phyloP scores from a whole-genome alignment of 2,329 filamentous ascomycete species.

The Pseudocercospora eumusae region DNA sequence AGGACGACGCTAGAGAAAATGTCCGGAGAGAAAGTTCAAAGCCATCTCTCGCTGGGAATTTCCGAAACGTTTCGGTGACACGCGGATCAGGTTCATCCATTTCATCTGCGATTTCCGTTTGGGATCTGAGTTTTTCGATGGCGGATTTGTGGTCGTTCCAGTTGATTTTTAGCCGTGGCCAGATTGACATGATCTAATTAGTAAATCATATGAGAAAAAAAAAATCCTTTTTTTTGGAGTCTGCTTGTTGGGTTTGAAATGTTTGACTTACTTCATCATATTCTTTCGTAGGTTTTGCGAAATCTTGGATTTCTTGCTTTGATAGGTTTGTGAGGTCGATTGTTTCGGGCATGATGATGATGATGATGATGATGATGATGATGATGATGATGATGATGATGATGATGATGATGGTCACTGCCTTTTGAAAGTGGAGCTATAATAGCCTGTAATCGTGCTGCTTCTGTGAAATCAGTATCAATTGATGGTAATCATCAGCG shows the following conservation, averaged over 20 bases:
- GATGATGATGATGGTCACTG: constrained; percentile 6
- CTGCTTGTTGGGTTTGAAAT: not conserved
- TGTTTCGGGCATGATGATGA: constrained; percentile 15
- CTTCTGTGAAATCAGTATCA: not conserved
- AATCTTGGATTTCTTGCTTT: constrained; percentile 21
- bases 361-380: too few species aligned
- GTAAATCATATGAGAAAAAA: too few species aligned
- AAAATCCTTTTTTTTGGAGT: too few species aligned
- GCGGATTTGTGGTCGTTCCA: constrained; percentile 18
- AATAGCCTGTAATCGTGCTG: not conserved
- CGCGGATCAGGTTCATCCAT: constrained; percentile 22
- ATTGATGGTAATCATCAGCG: not conserved
- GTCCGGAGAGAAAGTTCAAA: constrained; percentile 19
- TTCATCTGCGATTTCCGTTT: constrained; percentile 24
- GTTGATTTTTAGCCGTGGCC: constrained; percentile 24
- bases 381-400: too few species aligned
- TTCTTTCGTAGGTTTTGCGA: constrained; percentile 24
- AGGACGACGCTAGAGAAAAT: constrained; percentile 10
- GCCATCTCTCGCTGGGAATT: constrained; percentile 19
- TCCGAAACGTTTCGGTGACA: constrained; percentile 15
- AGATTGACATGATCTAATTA: constrained; percentile 19
- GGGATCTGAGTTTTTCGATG: constrained; percentile 18
- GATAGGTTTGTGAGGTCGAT: constrained; percentile 25
- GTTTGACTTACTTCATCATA: constrained; percentile 22
- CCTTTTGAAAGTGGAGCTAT: not conserved